phyloP scores from a whole-genome alignment of 441 rosid genomes.

The Mallotus japonicus region DNA sequence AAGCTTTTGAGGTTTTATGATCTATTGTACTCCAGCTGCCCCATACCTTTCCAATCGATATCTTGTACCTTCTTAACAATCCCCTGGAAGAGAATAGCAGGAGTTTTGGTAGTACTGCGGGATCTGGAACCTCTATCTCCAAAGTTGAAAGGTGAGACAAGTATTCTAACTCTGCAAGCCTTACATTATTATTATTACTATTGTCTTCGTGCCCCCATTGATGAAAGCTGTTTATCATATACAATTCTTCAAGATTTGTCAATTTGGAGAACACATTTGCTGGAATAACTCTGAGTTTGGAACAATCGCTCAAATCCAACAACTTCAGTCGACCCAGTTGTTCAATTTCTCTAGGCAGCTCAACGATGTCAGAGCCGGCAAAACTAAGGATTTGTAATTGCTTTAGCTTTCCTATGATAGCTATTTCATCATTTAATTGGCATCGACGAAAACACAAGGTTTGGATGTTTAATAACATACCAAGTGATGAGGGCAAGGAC shows the following conservation, averaged over 20 bases:
- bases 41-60: too few species aligned
- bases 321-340: constrained; percentile 24
- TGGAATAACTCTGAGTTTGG: not conserved
- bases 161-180: not conserved
- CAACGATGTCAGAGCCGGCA: constrained; percentile 6
- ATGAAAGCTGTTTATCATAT: not conserved
- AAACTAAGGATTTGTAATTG: constrained; percentile 35
- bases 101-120: too few species aligned
- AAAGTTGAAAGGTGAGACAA: not conserved
- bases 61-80: too few species aligned
- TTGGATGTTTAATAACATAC: not conserved
- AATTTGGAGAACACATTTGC: constrained; percentile 25
- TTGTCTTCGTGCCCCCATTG: not conserved
- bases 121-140: too few species aligned
- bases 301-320: constrained; percentile 26
- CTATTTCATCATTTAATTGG: constrained; percentile 1
- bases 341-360: constrained; percentile 26
- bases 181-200: not conserved
- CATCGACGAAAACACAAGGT: constrained; percentile 23
- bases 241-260: constrained; percentile 25
- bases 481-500: too few species aligned
- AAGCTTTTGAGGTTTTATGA: too few species aligned
- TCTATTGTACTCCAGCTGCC: too few species aligned
- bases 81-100: not conserved
- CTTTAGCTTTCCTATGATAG: constrained; percentile 27